Base-by-base conservation (phyloP, 2,329 filamentous ascomycete genomes). In the Phyllosticta paracitricarpa region DNA sequence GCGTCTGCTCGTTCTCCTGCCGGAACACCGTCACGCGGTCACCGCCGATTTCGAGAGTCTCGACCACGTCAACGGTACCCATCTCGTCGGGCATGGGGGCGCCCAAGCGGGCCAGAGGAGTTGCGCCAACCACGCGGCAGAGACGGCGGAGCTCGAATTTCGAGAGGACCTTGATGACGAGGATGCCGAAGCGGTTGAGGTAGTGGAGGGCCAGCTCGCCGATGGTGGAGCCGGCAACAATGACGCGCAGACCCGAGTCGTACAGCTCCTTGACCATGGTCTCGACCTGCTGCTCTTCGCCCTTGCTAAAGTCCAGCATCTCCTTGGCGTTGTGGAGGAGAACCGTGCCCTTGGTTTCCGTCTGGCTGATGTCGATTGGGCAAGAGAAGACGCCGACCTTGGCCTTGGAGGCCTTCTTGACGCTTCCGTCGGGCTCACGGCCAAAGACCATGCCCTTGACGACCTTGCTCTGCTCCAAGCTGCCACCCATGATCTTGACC, bases 61-160 rank as follows among this genome's bases (percentile, higher is more conserved):
- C 94, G 33, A 99, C 94, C 62, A 99, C 77, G 73, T 99, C 94
- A 65, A 99, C 86, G 69, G 78, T 88, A 66, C 94, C 94, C 92
- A 96, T 97, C 82, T 99, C 94, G 68, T 99, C 94, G n/a, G 95
- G 94, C 94, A 99, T 99, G 54, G 94, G 94, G 17, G 95, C 94
- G 66, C 94, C 94, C 56, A 99, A 82, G 69, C 94, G 88, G 59
- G 95, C 95, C 64, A 99, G 83, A n/a, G 94, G 94, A 14, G 94
- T 97, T 61, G 94, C 94, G 65, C 93, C 93, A 58, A 97, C 93
- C 25, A 99, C 94, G 65, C 94, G 88, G 82, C 95, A 99, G 70
- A 97, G 81, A 70, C 94, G 85, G 68, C 94, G 88, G 64, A 99
- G 85, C 78, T 99, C 94, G 71, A 97, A 99, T 78, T 99, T 99